Conservation (phyloP, 768 basidiomycete species). For the Lentinula detonsa region DNA sequence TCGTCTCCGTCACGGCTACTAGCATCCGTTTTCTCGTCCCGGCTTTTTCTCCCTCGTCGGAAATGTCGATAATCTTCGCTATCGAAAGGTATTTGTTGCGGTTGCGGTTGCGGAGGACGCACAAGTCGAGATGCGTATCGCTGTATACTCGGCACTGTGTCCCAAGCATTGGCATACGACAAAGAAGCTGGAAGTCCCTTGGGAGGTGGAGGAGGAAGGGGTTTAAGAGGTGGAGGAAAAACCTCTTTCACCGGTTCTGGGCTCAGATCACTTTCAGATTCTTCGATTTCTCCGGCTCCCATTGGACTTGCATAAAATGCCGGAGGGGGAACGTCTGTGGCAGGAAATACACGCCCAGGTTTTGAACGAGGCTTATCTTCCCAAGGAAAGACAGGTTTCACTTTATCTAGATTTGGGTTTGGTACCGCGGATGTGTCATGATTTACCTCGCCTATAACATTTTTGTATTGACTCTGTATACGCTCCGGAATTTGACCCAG, state of each 20-base stretch:
- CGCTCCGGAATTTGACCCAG: conserved; percentile 61
- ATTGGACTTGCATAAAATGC: conserved; percentile 32
- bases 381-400: conserved; percentile 92
- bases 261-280: conserved; percentile 27
- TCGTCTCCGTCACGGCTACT: conserved; percentile 81
- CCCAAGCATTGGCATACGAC: conserved; percentile 81
- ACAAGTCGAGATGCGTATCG: conserved; percentile 62
- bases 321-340: conserved; percentile 50
- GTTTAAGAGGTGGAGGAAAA: conserved; percentile 20
- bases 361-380: conserved; percentile 66
- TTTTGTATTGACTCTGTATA: conserved; percentile 70
- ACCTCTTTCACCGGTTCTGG: conserved; percentile 8
- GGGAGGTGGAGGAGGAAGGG: conserved; percentile 31
- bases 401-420: conserved; percentile 64
- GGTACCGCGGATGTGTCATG: conserved; percentile 28
- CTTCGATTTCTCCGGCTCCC: conserved; percentile 27
- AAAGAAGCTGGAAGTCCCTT: conserved; percentile 52
- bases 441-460: conserved; percentile 48
- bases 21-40: conserved; percentile 55
- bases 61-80: conserved; percentile 26
- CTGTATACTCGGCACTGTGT: conserved; percentile 73
- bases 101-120: conserved; percentile 36
- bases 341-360: conserved; percentile 72
- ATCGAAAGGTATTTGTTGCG: conserved; percentile 44
- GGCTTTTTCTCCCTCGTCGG: conserved; percentile 25